Evolutionary conservation across 179 eudicot species (phyloP).

Genomic region (Sideroxylon spinosum): DNA sequence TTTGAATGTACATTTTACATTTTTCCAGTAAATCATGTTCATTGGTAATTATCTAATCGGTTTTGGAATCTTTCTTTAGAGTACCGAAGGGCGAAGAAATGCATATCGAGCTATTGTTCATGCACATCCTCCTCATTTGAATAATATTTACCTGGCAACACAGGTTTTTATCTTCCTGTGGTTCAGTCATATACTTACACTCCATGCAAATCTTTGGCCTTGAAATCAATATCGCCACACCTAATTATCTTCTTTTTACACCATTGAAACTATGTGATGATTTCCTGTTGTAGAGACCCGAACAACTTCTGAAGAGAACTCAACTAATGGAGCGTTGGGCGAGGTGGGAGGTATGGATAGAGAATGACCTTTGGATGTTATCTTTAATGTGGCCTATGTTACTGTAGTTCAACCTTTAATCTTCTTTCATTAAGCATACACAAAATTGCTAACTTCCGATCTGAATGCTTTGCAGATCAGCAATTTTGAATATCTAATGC

Average conservation of each 20-base stretch:
- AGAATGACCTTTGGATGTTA: constrained; percentile 4
- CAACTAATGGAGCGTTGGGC: constrained; percentile 99
- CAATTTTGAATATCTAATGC: constrained; percentile 99
- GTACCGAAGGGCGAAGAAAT: constrained; percentile 72
- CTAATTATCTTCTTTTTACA: not conserved
- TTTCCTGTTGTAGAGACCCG: constrained; percentile 62
- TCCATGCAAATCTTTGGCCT: not conserved
- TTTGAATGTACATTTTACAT: constrained; percentile 1
- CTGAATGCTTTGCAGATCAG: constrained; percentile 69
- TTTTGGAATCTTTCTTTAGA: constrained; percentile 37
- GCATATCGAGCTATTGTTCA: constrained; percentile 96
- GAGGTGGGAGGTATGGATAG: constrained; percentile 80
- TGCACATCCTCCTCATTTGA: constrained; percentile 91
- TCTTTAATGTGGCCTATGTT: not conserved
- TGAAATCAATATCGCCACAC: not conserved
- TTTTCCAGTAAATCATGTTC: constrained; percentile 12
- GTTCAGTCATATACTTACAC: no score
- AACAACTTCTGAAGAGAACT: constrained; percentile 89
- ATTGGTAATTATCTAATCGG: constrained; percentile 16
- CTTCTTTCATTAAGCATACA: not conserved
- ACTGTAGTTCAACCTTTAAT: not conserved
- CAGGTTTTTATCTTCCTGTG: constrained; percentile 48
- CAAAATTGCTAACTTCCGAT: not conserved
- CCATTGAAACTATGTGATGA: constrained; percentile 1
- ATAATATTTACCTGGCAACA: constrained; percentile 89